A percentile compares a stretch with the other conserved stretches of the same genome.
These are phyloP conservation scores for Solanum arcanum DNA, from an alignment of 257 asterid species.

Conservation along the genomic window DNA sequence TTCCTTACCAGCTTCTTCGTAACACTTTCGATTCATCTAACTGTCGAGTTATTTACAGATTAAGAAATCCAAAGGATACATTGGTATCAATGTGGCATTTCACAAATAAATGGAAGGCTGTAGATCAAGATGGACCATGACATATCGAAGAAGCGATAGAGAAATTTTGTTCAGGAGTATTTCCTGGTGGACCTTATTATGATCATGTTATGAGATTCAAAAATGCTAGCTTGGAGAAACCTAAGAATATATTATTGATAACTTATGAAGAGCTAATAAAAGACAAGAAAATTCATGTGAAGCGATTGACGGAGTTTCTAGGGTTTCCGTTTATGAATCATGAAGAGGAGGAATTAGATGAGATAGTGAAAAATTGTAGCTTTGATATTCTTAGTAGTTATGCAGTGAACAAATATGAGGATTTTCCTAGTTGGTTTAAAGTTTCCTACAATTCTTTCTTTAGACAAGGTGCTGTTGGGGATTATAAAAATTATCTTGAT, in stretches of 20 bases:
- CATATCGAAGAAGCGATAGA: neutral
- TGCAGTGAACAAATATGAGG: neutral
- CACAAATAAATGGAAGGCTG: neutral
- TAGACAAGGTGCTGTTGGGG: neutral
- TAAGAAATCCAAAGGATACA: neutral
- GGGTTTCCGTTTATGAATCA: neutral
- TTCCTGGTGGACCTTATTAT: conserved; percentile 1
- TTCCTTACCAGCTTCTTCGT: neutral
- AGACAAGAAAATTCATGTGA: neutral
- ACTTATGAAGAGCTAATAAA: conserved; percentile 1
- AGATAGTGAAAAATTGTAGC: too few relatives aligned
- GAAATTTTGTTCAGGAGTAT: neutral
- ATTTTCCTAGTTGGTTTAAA: neutral
- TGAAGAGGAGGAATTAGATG: neutral
- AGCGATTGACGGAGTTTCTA: neutral
- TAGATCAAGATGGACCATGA: neutral
- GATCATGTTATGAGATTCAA: conserved; percentile 1
- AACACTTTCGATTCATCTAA: neutral
- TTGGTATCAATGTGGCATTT: neutral
- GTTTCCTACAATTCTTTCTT: neutral
- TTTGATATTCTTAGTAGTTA: too few relatives aligned
- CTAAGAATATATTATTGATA: neutral
- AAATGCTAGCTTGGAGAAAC: neutral
- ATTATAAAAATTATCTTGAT: neutral
- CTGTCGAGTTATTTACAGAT: neutral